Conservation (phyloP, 345 rosid genomes). For the Citrus unshiu region DNA sequence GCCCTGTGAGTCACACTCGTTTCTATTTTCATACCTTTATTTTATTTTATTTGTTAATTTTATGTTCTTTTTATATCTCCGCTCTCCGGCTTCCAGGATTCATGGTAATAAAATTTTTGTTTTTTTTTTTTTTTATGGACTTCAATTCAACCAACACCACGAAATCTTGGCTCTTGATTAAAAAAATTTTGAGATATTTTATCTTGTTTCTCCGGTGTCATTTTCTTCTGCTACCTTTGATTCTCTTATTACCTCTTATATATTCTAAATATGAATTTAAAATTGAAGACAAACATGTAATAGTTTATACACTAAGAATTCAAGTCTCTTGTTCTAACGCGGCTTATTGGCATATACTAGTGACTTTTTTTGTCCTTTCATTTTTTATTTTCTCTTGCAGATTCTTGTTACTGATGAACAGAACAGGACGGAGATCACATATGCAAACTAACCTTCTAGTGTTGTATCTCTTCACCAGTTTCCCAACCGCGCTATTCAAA, state of each 20-base stretch:
- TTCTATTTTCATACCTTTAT: neutral
- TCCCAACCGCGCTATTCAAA: conserved; percentile 40
- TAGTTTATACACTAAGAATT: neutral
- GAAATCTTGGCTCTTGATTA: neutral
- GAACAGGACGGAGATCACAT: conserved; percentile 32
- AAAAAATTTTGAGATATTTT: neutral
- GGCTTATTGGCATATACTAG: neutral
- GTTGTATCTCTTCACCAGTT: conserved; percentile 34
- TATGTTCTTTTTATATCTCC: neutral
- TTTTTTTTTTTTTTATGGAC: neutral
- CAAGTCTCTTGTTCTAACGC: neutral
- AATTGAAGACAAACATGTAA: neutral
- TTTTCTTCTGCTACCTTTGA: neutral
- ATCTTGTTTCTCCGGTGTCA: neutral
- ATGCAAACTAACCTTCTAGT: conserved; percentile 38
- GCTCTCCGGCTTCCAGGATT: neutral
- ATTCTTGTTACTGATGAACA: conserved; percentile 43
- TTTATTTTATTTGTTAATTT: neutral
- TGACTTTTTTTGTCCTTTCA: neutral
- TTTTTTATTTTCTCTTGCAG: conserved; percentile 13
- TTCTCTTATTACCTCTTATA: neutral
- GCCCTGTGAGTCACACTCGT: conserved; percentile 33
- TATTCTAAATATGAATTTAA: neutral
- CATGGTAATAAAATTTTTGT: neutral
- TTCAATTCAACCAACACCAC: neutral